Base-by-base conservation (phyloP, 495 filamentous ascomycete species). In the Aspergillus egyptiacus region DNA sequence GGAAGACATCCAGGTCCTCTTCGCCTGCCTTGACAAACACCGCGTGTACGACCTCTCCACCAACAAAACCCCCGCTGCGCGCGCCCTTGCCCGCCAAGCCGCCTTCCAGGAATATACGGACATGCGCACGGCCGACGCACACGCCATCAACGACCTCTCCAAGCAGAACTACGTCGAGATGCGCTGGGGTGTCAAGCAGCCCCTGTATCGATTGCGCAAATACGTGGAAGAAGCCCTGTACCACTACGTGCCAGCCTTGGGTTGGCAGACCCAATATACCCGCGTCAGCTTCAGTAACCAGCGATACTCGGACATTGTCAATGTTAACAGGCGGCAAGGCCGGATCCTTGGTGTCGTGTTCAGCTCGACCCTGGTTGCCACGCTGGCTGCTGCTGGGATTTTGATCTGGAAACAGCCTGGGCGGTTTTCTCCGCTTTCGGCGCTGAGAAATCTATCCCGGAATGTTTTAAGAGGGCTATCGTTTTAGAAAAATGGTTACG, bases 141-240 rank as follows among this genome's bases (percentile, higher is more conserved):
- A 89, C 49, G 82, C 89, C 1, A 96, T 98, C 69, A 95, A 95
- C 53, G 88, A 96, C 54, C 76, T 98, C 2, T 93, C 94, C 0
- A 76, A 93, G 31, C 76, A 84, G 24, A 98, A 98, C 58, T 97
- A 96, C 63, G 69, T 85, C 46, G 93, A 98, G 71, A 97, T 98
- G 93, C 78, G 89, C 3, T 74, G 82, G 2, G 82, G 83, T 13
- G 93, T 97, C 19, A 80, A 81, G 15, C 86, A 82, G 2, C 82
- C 79, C 0, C 54, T 79, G 1, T 96, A 97, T 64, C 75, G 80
- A 46, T 54, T 89, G 1, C 77, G 93, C 51, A 98, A 98, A 66
- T 81, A 66, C 44, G 58, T 95, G 6, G 94, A 98, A 65, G 93
- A 98, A 68, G 76, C 72, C n/a, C 62, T 96, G 30, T 82, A 81